These are phyloP conservation scores for Grosmannia huntii DNA, from an alignment of 2,329 filamentous ascomycete genomes.

Conservation along the genomic window DNA sequence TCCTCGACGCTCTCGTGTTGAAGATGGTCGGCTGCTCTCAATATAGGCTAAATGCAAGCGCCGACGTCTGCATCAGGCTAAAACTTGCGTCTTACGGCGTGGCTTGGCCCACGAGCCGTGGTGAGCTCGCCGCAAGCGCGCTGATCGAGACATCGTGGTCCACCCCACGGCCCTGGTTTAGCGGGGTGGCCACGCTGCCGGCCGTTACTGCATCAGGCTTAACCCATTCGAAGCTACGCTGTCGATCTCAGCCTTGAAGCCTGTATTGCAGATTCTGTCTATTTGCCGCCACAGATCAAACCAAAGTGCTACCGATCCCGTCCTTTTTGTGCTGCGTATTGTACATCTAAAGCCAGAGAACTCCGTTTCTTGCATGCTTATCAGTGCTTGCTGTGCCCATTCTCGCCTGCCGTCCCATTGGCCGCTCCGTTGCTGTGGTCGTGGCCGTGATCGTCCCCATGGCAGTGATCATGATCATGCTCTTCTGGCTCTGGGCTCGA, in stretches of 20 bases:
- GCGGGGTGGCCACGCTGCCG: neutral
- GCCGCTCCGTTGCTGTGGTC: neutral
- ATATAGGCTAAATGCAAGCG: neutral
- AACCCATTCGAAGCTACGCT: no score
- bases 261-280: no score
- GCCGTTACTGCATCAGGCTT: neutral
- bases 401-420: neutral
- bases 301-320: neutral
- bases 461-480: slow-evolving; percentile 26
- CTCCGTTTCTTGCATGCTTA: neutral
- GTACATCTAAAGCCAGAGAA: neutral
- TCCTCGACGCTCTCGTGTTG: neutral
- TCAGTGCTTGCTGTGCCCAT: neutral
- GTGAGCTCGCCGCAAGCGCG: neutral
- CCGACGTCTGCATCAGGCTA: neutral
- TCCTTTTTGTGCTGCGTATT: neutral
- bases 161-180: neutral
- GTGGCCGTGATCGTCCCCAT: slow-evolving; percentile 8
- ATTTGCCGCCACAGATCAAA: neutral
- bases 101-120: neutral
- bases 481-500: slow-evolving; percentile 49
- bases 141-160: neutral
- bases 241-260: no score
- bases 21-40: neutral
- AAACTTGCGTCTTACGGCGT: neutral